phyloP scores from a whole-genome alignment of 2,329 filamentous ascomycete genomes.

The Fusarium sterilihyphosum region DNA sequence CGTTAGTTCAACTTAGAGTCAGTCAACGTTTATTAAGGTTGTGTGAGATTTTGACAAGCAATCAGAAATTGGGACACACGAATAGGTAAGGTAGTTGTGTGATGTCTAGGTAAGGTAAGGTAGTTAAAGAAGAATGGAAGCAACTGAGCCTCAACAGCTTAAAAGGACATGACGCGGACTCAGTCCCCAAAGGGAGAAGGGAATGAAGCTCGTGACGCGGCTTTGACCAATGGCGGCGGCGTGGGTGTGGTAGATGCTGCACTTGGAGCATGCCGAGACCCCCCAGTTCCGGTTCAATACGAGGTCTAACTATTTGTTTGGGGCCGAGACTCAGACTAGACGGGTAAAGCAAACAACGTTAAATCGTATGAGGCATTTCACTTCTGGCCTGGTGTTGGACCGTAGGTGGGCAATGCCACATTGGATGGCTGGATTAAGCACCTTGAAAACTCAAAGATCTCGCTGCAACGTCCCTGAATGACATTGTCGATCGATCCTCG shows the following conservation, averaged over 20 bases:
- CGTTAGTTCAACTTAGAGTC: not conserved
- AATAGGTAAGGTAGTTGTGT: constrained; percentile 15
- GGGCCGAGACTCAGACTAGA: constrained; percentile 10
- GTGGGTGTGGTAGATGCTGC: constrained; percentile 27
- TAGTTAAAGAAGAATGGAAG: not conserved
- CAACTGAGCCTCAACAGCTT: constrained; percentile 18
- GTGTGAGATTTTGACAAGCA: not conserved
- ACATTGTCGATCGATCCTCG: constrained; percentile 14
- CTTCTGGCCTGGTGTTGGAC: not conserved
- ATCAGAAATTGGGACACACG: constrained; percentile 1
- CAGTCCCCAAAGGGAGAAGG: constrained; percentile 16
- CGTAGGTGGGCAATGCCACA: not conserved
- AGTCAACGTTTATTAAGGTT: not conserved
- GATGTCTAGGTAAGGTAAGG: not conserved
- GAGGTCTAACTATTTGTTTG: constrained; percentile 4
- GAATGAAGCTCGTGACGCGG: constrained; percentile 37
- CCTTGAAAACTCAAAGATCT: constrained; percentile 14
- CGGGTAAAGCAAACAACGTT: not conserved
- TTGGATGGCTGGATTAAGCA: constrained; percentile 6
- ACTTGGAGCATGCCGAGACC: constrained; percentile 32
- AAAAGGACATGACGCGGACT: constrained; percentile 33
- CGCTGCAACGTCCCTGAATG: constrained; percentile 13
- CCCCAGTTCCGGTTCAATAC: constrained; percentile 30
- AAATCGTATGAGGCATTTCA: constrained; percentile 16
- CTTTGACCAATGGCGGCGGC: constrained; percentile 23